Evolutionary conservation across 2,329 filamentous ascomycete genomes (phyloP).

Genomic region (Helotiales sp.): DNA sequence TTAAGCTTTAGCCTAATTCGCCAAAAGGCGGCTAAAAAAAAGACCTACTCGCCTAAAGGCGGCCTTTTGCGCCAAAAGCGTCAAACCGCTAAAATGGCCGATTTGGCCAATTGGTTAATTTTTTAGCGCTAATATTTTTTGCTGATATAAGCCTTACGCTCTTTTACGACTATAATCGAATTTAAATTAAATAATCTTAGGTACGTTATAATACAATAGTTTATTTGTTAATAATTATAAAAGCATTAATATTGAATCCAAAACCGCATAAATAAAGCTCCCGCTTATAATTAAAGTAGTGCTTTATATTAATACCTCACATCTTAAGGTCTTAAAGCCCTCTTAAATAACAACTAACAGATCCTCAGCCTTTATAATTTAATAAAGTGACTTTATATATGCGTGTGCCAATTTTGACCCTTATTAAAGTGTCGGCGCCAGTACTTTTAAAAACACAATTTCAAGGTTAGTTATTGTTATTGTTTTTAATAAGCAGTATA

Average conservation of each 20-base stretch:
- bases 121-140: too few relatives aligned
- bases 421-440: slow-evolving; percentile 23
- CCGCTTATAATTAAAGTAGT: slow-evolving; percentile 24
- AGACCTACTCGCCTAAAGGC: too few relatives aligned
- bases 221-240: slow-evolving; percentile 7
- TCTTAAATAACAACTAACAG: slow-evolving; percentile 26
- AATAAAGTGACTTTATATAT: slow-evolving; percentile 25
- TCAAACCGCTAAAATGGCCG: too few relatives aligned
- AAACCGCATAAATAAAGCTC: slow-evolving; percentile 25
- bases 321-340: slow-evolving; percentile 23
- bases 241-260: slow-evolving; percentile 11
- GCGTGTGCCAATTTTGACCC: slow-evolving; percentile 25
- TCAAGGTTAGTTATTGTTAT: slow-evolving; percentile 30
- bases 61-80: too few relatives aligned
- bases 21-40: too few relatives aligned
- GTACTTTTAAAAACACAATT: slow-evolving; percentile 27
- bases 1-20: too few relatives aligned
- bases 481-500: slow-evolving; percentile 25
- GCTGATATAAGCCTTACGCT: slow-evolving; percentile 13
- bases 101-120: too few relatives aligned
- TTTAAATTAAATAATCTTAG: slow-evolving; percentile 14
- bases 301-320: slow-evolving; percentile 24
- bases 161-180: slow-evolving; percentile 13
- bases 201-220: slow-evolving; percentile 15
- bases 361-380: slow-evolving; percentile 23